Evolutionary conservation across 768 basidiomycete genomes (phyloP), one percentile per base, ranked within the genome.

Genomic region (Fomitopsis serialis): DNA sequence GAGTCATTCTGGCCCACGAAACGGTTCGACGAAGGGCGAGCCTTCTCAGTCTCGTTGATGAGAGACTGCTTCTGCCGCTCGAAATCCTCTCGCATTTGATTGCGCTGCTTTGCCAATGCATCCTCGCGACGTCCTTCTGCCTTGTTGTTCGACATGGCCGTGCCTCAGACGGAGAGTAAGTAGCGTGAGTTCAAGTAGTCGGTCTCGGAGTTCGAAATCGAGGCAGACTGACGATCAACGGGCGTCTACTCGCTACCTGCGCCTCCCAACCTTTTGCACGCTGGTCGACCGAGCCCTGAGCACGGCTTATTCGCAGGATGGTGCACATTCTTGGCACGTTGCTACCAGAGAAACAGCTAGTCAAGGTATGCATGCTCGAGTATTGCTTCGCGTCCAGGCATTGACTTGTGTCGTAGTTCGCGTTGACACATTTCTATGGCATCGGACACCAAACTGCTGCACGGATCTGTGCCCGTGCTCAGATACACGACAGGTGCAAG

Each of bases 1-100:
- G 90, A 92, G 66, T 98, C 95, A 70, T 91, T 83, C 68, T 95
- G 91, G 1, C 92, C 92, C 35, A 96, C 89, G 69, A 98, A 98
- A 56, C 94, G 88, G 65, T 87, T 85, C 2, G 82, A 72, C 0
- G 91, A 89, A 3, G 93, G 90, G 27, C 92, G 87, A 36, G 90
- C 85, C 69, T 94, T 95, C 74, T 96, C 91, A 2, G 93, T 94
- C 72, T 97, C 94, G 65, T 78, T 82, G 62, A 90, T 84, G 67
- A 93, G 82, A 44, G 78, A 78, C 65, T 87, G 82, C 61, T 90
- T 90, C 66, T 91, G 87, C 19, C 86, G 80, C 61, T 90, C 85
- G 59, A 79, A 93, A 40, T 92, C 88, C 67, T 92, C 87, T 61
- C 85, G 82, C 73, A 84, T 82, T 64, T 85, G 81, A 37, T 70